These are phyloP conservation scores for Sporisorium reilianum DNA, from an alignment of 1,284 basidiomycete genomes.

Conservation along the genomic window DNA sequence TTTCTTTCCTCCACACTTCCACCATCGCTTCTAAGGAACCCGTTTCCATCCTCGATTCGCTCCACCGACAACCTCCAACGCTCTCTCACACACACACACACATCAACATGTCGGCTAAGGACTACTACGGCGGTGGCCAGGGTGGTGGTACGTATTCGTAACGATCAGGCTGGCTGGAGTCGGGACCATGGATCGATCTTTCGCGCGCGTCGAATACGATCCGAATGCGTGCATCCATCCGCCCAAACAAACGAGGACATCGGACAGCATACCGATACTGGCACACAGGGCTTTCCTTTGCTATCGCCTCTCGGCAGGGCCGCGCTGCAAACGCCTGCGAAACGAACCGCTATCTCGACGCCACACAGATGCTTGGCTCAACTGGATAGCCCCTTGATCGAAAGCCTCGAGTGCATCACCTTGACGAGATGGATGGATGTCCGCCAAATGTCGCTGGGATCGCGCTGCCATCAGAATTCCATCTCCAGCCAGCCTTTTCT, in stretches of 20 bases:
- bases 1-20: conserved; percentile 11
- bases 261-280: not conserved
- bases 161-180: conserved; percentile 9
- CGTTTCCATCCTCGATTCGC: not conserved
- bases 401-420: too few species aligned
- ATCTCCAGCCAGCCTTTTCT: not conserved
- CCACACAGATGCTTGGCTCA: not conserved
- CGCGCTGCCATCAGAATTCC: not conserved
- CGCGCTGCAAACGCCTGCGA: not conserved
- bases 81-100: not conserved
- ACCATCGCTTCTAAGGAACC: conserved; percentile 6
- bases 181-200: not conserved
- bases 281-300: too few species aligned
- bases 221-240: conserved; percentile 2
- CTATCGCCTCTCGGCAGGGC: not conserved
- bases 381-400: not conserved
- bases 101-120: conserved; percentile 51
- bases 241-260: not conserved
- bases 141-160: conserved; percentile 48
- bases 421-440: too few species aligned
- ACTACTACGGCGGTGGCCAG: conserved; percentile 56
- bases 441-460: not conserved
- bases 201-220: not conserved
- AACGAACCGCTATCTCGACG: not conserved
- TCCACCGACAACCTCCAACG: not conserved